A percentile compares a stretch with the other conserved stretches of the same genome.
Conservation (phyloP, 345 rosid genomes). For the Populus davidiana region DNA sequence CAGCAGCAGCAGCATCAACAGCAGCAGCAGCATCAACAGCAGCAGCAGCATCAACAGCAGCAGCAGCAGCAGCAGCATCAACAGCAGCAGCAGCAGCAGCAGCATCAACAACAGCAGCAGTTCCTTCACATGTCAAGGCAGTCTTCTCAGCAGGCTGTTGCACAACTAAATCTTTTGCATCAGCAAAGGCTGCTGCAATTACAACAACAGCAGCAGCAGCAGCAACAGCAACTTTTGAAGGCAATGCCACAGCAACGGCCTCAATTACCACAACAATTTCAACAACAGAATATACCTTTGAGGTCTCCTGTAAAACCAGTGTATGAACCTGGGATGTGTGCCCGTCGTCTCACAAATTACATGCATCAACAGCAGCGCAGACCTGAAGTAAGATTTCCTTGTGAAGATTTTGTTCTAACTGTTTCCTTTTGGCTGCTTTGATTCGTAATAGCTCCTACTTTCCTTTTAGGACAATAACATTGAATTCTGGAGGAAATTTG, state of each 20-base stretch:
- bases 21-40: slow-evolving; percentile 71
- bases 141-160: slow-evolving; percentile 66
- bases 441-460: slow-evolving; percentile 22
- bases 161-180: slow-evolving; percentile 62
- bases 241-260: slow-evolving; percentile 79
- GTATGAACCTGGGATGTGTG: slow-evolving; percentile 96
- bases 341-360: slow-evolving; percentile 82
- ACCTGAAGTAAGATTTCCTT: slow-evolving; percentile 65
- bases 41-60: slow-evolving; percentile 68
- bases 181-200: slow-evolving; percentile 77
- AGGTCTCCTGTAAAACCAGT: slow-evolving; percentile 68
- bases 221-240: slow-evolving; percentile 80
- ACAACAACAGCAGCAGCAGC: slow-evolving; percentile 64
- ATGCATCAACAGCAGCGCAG: slow-evolving; percentile 94
- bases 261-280: slow-evolving; percentile 73
- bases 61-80: slow-evolving; percentile 53
- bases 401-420: slow-evolving; percentile 3
- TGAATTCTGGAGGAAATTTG: slow-evolving; percentile 98
- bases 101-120: slow-evolving; percentile 55
- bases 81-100: slow-evolving; percentile 69
- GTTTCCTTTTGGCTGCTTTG: slow-evolving; percentile 11
- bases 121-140: slow-evolving; percentile 81
- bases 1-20: slow-evolving; percentile 57
- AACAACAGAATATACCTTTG: slow-evolving; percentile 68
- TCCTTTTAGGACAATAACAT: slow-evolving; percentile 82